phyloP scores from a whole-genome alignment of 1,139 yeast species.

The Komagataea norvegica region DNA sequence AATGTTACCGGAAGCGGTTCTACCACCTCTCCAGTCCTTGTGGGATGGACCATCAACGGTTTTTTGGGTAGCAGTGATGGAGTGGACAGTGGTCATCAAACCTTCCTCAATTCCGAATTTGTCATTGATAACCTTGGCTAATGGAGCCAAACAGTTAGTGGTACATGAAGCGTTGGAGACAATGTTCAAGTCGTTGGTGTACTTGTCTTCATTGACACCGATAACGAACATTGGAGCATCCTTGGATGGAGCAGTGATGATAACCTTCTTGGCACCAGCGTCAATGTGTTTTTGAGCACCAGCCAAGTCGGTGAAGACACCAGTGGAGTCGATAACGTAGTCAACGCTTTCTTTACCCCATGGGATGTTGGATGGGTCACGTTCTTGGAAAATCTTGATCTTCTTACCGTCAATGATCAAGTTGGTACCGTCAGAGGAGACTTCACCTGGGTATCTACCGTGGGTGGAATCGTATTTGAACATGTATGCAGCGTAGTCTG shows the following conservation, averaged over 20 bases:
- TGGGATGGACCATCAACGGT: conserved; percentile 87
- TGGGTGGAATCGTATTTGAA: conserved; percentile 87
- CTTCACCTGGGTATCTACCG: conserved; percentile 71
- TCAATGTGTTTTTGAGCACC: conserved; percentile 77
- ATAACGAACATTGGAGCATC: conserved; percentile 88
- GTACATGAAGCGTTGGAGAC: conserved; percentile 87
- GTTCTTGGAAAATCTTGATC: conserved; percentile 68
- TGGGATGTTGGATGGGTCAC: conserved; percentile 75
- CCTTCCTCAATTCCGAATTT: conserved; percentile 80
- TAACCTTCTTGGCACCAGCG: conserved; percentile 87
- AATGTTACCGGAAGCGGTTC: conserved; percentile 87
- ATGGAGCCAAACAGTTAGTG: conserved; percentile 87
- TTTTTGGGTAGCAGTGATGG: conserved; percentile 88
- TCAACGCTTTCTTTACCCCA: conserved; percentile 79
- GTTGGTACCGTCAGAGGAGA: conserved; percentile 48
- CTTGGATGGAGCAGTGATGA: conserved; percentile 83
- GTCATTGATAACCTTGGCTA: conserved; percentile 80
- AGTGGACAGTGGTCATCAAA: conserved; percentile 88
- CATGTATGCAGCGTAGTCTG: conserved; percentile 84
- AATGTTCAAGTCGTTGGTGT: conserved; percentile 65
- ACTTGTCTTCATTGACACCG: conserved; percentile 75
- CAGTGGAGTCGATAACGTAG: conserved; percentile 82
- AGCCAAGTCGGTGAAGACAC: conserved; percentile 76
- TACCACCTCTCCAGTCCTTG: conserved; percentile 95
- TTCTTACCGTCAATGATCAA: conserved; percentile 64